Percentiles rank a stretch among this genome's conserved stretches.
Evolutionary conservation across 2,329 filamentous ascomycete species (phyloP).

Genomic region (Albifimbria verrucaria): DNA sequence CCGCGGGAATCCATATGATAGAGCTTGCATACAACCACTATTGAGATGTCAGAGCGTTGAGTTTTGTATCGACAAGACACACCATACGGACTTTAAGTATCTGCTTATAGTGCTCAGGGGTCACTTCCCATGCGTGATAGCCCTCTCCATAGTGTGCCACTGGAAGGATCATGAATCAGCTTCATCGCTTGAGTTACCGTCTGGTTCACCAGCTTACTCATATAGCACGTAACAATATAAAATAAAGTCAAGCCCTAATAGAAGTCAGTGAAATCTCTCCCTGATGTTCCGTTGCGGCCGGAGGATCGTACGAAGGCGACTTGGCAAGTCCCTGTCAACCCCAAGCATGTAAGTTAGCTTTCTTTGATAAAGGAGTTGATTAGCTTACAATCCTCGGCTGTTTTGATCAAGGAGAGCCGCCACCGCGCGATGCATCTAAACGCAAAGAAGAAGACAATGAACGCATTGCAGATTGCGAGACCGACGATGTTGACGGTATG

Average conservation of each 20-base stretch:
- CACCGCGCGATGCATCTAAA: not conserved
- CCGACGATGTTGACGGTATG: not conserved
- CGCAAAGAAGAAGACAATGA: not conserved
- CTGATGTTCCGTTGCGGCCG: not conserved
- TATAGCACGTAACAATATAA: not conserved
- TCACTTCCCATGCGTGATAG: not conserved
- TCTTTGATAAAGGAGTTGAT: not conserved
- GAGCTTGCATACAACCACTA: slow-evolving; percentile 1
- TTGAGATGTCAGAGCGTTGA: not conserved
- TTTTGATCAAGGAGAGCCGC: not conserved
- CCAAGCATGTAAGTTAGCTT: not conserved
- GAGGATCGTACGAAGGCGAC: not conserved
- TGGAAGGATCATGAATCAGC: not conserved
- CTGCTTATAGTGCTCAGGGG: not conserved
- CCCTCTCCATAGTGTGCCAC: slow-evolving; percentile 1
- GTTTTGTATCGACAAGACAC: not conserved
- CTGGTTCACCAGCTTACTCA: not conserved
- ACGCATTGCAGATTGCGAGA: not conserved
- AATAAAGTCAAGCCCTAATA: not conserved
- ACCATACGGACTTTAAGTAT: not conserved
- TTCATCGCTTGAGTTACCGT: no score
- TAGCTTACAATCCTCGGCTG: not conserved
- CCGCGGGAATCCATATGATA: slow-evolving; percentile 1
- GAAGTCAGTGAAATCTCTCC: not conserved
- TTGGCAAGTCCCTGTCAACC: not conserved